These are phyloP conservation scores for Termitomyces sp. DNA, from an alignment of 768 basidiomycete species.

Conservation along the genomic window DNA sequence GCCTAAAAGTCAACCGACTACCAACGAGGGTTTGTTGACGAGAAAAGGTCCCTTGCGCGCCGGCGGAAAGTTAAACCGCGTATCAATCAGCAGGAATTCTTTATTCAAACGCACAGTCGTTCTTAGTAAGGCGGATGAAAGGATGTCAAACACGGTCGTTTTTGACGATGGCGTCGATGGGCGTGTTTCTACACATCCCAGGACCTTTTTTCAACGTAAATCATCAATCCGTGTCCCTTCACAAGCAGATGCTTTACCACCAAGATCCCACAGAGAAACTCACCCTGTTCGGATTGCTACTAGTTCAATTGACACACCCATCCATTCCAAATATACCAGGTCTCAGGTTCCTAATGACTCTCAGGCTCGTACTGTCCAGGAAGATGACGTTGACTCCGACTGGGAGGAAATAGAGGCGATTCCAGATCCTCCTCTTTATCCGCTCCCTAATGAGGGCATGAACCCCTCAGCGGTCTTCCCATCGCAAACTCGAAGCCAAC, in stretches of 20 bases:
- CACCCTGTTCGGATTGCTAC: not conserved
- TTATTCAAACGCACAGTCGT: conserved; percentile 7
- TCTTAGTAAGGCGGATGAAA: not conserved
- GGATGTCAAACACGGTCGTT: not conserved
- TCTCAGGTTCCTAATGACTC: not conserved
- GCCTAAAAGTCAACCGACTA: not conserved
- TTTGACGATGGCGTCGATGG: conserved; percentile 1
- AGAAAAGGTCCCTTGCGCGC: not conserved
- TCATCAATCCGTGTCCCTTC: not conserved
- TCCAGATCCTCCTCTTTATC: conserved; percentile 10
- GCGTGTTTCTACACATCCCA: conserved; percentile 6
- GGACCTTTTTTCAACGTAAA: conserved; percentile 9
- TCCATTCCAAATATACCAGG: not conserved
- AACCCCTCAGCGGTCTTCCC: conserved; percentile 3
- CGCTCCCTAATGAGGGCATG: conserved; percentile 11
- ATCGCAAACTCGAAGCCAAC: not conserved
- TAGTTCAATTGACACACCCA: not conserved
- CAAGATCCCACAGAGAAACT: not conserved
- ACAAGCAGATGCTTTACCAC: not conserved
- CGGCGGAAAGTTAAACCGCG: not conserved
- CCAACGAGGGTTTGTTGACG: not conserved
- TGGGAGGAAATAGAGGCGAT: conserved; percentile 16
- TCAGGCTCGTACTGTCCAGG: not conserved
- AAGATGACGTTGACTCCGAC: conserved; percentile 12
- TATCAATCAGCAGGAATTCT: conserved; percentile 9